These are phyloP conservation scores for Moricandia moricandioides DNA, from an alignment of 345 rosid species.

Conservation along the genomic window DNA sequence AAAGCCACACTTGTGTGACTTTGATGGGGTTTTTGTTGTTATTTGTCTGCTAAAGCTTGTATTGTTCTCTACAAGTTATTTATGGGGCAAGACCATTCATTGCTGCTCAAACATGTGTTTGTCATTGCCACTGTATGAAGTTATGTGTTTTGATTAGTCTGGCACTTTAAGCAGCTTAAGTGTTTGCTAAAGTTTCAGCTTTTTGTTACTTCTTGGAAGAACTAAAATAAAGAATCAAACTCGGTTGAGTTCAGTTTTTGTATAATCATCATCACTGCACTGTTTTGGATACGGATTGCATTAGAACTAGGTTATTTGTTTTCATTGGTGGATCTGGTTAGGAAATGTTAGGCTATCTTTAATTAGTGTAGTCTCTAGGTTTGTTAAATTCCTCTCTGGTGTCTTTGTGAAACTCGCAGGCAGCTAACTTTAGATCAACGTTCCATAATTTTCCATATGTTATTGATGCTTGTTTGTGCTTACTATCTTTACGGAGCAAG, in stretches of 20 bases:
- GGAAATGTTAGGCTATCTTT: background rate
- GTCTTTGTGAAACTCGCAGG: background rate
- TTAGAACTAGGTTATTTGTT: background rate
- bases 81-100: background rate
- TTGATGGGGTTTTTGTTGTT: background rate
- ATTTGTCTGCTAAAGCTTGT: background rate
- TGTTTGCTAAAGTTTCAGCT: background rate
- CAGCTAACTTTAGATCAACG: background rate
- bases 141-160: background rate
- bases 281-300: slow-evolving; percentile 3
- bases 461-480: slow-evolving; percentile 4
- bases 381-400: background rate
- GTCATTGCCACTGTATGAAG: slow-evolving; percentile 4
- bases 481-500: background rate
- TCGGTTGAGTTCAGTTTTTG: slow-evolving; percentile 3
- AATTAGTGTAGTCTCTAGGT: background rate
- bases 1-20: background rate
- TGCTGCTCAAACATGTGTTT: background rate
- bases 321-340: background rate
- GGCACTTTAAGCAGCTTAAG: background rate
- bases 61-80: background rate
- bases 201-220: background rate
- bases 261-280: background rate
- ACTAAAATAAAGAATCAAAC: background rate
- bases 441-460: background rate